These are phyloP conservation scores for Bipolaris oryzae DNA, from an alignment of 2,329 filamentous ascomycete species.

Conservation along the genomic window DNA sequence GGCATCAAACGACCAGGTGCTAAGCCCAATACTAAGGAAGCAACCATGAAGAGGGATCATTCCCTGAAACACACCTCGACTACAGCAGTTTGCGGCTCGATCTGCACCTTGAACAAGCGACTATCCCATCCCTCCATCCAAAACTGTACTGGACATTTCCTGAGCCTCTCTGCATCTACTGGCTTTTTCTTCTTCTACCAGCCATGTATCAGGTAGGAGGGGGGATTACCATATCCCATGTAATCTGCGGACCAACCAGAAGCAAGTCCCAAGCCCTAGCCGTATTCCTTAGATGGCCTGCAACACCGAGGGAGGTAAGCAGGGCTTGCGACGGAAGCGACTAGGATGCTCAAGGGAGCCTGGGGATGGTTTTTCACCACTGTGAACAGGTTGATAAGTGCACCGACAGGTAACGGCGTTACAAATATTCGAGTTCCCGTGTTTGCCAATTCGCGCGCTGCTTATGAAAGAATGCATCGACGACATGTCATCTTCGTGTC, in stretches of 20 bases:
- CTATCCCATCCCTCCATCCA: neutral
- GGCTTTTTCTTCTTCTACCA: neutral
- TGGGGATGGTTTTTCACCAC: neutral
- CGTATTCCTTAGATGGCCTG: neutral
- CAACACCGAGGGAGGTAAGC: slow-evolving; percentile 1
- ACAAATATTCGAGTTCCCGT: neutral
- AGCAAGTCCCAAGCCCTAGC: neutral
- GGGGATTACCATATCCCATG: neutral
- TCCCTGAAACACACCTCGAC: neutral
- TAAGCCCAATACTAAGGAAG: neutral
- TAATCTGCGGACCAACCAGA: neutral
- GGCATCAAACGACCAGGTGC: neutral
- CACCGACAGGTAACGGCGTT: neutral
- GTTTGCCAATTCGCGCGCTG: neutral
- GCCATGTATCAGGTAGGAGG: slow-evolving; percentile 2
- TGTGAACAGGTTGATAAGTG: neutral
- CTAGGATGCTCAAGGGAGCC: neutral
- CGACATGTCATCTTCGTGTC: neutral
- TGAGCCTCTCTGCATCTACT: neutral
- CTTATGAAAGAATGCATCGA: neutral
- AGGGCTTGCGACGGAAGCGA: neutral
- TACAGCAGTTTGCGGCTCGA: neutral
- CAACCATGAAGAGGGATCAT: neutral
- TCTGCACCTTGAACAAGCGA: neutral
- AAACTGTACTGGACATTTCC: neutral